These are phyloP conservation scores for Chlorella ohadii DNA, from an alignment of 139 green algal species.

Conservation along the genomic window DNA sequence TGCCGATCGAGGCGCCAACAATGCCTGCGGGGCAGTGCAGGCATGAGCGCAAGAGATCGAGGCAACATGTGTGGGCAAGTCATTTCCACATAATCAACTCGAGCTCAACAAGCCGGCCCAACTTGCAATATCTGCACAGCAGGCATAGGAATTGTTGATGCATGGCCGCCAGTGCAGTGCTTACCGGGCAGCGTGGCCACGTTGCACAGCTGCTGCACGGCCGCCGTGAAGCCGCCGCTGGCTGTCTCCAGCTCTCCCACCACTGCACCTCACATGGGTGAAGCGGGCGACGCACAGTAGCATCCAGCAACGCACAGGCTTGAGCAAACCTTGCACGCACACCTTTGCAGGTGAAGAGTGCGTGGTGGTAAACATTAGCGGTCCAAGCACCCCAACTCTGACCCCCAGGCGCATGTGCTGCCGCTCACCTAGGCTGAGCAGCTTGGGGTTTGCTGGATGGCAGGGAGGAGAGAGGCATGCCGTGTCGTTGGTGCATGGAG, in stretches of 20 bases:
- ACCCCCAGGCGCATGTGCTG: too few relatives aligned
- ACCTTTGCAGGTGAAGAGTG: too few relatives aligned
- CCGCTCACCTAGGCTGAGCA: slow-evolving; percentile 21
- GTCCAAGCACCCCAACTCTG: too few relatives aligned
- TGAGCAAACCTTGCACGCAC: too few relatives aligned
- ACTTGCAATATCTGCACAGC: too few relatives aligned
- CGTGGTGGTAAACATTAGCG: too few relatives aligned
- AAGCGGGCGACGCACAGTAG: neutral
- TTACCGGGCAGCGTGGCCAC: slow-evolving; percentile 39
- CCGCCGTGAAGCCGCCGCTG: slow-evolving; percentile 34
- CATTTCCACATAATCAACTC: too few relatives aligned
- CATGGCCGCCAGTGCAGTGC: neutral
- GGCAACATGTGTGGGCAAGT: too few relatives aligned
- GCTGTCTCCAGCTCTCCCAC: slow-evolving; percentile 26
- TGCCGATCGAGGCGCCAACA: slow-evolving; percentile 40
- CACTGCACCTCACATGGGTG: neutral
- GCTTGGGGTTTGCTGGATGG: slow-evolving; percentile 18
- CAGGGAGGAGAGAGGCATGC: too few relatives aligned
- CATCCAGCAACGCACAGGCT: too few relatives aligned
- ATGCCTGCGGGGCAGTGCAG: neutral
- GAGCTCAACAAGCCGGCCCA: too few relatives aligned
- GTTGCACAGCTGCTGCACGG: slow-evolving; percentile 35
- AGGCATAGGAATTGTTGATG: neutral
- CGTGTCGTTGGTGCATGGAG: too few relatives aligned
- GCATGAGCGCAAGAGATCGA: neutral